Base-by-base conservation (phyloP, 1,139 yeast genomes). In the Yamadazyma triangularis region DNA sequence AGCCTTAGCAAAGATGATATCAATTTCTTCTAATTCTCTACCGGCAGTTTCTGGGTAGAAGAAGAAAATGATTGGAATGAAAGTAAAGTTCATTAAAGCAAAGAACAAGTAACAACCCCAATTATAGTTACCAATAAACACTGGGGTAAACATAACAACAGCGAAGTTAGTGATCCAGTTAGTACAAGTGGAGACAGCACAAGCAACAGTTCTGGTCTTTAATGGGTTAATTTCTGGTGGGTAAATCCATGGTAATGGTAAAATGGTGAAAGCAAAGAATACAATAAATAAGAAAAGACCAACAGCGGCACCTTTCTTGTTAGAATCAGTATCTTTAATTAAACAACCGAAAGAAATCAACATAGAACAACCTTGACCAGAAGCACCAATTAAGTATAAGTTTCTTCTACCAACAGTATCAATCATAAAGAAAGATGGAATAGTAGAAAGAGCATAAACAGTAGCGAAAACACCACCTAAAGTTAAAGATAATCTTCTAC, bases 341-440 rank as follows among this genome's bases (percentile, higher is more conserved):
- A 67, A 62, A 47, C 71, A 64, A 24, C 62, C 73, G 44, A 66
- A 65, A 8, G 70, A 58, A 32, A 66, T 57, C 4, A 58, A 47
- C 48, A 66, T 63, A 8, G 73, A 53, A 35, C 52, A 21, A 39
- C 60, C 71, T 50, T 67, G 73, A 35, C 77, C 77, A 30, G 51
- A 31, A 25, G 77, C 74, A 46, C 79, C 78, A 39, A 58, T 53
- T 40, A 71, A 56, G 48, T 73, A 62, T 49, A 73, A 60, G 34
- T 66, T 76, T 68, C 94, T 77, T 53, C 87, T 81, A 47, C 80
- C 80, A 25, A 81, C 55, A 30, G 70, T 65, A 48, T 84, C 91
- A 49, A 80, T 66, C 44, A 76, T 52, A 57, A 75, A 77, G 55
- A 75, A 75, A 3, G 85, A 74, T 28, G 83, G 81, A 43, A 77